A percentile compares a stretch with the other conserved stretches of the same genome.
Evolutionary conservation across 176 grass and related monocot genomes (phyloP).

Genomic region (Hordeum vulgare): MorexV3_pseudomolecules_assembly NC_058524.1:105839120-105839619

Average conservation of each 20-base stretch:
- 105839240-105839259: slow-evolving; percentile 40
- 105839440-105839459: slow-evolving; percentile 83
- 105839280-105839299: slow-evolving; percentile 56
- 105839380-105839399: not conserved
- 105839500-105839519: slow-evolving; percentile 18
- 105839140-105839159: slow-evolving; percentile 36
- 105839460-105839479: slow-evolving; percentile 65
- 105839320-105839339: slow-evolving; percentile 27
- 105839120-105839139: slow-evolving; percentile 57
- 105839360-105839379: not conserved
- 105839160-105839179: slow-evolving; percentile 61
- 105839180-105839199: slow-evolving; percentile 49
- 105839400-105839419: slow-evolving; percentile 53
- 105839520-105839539: slow-evolving; percentile 46
- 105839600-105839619: slow-evolving; percentile 37
- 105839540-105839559: slow-evolving; percentile 77
- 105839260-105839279: slow-evolving; percentile 79
- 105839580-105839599: slow-evolving; percentile 13
- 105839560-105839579: slow-evolving; percentile 46
- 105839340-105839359: slow-evolving; percentile 13
- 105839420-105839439: slow-evolving; percentile 55
- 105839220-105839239: slow-evolving; percentile 69
- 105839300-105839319: slow-evolving; percentile 71
- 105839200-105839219: slow-evolving; percentile 51
- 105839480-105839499: slow-evolving; percentile 60